phyloP scores from a whole-genome alignment of 2,329 filamentous ascomycete genomes.

The Fusarium ambrosium region DNA sequence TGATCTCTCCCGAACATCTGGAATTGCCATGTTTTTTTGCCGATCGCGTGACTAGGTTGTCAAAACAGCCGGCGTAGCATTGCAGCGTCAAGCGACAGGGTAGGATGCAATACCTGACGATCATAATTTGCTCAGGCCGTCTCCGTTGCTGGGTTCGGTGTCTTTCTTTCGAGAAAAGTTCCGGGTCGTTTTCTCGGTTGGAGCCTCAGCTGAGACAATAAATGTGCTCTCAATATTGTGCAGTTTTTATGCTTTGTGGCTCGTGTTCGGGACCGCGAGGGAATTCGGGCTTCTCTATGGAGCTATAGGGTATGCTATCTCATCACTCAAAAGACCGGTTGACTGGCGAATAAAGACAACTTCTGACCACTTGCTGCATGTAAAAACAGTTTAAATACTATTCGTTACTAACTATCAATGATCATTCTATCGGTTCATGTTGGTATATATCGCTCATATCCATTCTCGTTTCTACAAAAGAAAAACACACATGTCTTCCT shows the following conservation, averaged over 20 bases:
- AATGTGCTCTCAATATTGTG: neutral
- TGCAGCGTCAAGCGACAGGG: neutral
- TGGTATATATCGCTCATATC: neutral
- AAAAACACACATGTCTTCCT: neutral
- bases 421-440: neutral
- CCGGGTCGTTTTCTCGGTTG: neutral
- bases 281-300: neutral
- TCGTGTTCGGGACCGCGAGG: neutral
- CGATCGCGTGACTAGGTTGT: neutral
- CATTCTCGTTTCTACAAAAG: neutral
- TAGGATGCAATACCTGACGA: neutral
- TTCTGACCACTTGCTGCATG: neutral
- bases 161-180: neutral
- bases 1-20: neutral
- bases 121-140: neutral
- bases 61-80: neutral
- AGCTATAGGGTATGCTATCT: neutral
- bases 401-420: neutral
- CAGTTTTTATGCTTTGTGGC: neutral
- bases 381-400: neutral
- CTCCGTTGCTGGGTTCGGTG: neutral
- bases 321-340: neutral
- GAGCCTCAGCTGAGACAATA: neutral
- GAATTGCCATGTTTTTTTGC: neutral
- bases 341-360: neutral